Evolutionary conservation across 106 monocot genomes (phyloP).

Genomic region (Posidonia australis): DNA sequence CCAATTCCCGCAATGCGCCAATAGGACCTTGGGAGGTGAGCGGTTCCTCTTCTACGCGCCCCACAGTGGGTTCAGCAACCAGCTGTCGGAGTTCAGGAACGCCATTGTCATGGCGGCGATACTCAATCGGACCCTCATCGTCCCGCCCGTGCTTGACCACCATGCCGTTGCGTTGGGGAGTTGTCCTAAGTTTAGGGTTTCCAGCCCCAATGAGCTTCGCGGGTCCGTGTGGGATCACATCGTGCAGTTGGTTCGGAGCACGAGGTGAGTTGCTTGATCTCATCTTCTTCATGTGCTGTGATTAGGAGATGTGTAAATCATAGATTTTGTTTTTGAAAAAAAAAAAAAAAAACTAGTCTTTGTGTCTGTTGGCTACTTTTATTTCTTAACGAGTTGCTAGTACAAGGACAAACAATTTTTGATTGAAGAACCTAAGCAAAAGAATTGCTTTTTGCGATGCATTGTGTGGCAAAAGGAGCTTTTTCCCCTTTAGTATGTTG

Average conservation of each 20-base stretch:
- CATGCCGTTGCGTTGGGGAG: constrained; percentile 90
- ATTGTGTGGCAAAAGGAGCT: no score
- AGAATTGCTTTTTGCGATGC: no score
- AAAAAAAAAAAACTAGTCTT: no score
- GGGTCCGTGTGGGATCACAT: constrained; percentile 69
- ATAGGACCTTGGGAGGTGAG: constrained; percentile 8
- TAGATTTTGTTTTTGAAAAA: no score
- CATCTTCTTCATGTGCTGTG: not conserved
- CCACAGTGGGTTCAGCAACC: constrained; percentile 99
- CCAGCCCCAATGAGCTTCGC: constrained; percentile 36
- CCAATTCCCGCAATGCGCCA: not conserved
- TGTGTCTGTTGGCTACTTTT: no score
- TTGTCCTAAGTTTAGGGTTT: constrained; percentile 93
- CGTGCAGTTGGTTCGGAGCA: constrained; percentile 33
- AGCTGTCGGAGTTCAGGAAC: constrained; percentile 73
- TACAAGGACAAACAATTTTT: no score
- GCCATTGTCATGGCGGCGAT: constrained; percentile 58
- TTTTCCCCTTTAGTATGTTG: no score
- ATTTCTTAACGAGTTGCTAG: no score
- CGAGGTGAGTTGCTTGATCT: constrained; percentile 37
- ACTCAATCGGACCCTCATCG: constrained; percentile 82
- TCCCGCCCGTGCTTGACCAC: constrained; percentile 91
- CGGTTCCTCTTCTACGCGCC: constrained; percentile 80
- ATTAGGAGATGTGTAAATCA: no score
- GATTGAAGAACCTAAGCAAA: no score